Conservation (phyloP, 1,284 basidiomycete species). For the Albatrellus sp. region DNA sequence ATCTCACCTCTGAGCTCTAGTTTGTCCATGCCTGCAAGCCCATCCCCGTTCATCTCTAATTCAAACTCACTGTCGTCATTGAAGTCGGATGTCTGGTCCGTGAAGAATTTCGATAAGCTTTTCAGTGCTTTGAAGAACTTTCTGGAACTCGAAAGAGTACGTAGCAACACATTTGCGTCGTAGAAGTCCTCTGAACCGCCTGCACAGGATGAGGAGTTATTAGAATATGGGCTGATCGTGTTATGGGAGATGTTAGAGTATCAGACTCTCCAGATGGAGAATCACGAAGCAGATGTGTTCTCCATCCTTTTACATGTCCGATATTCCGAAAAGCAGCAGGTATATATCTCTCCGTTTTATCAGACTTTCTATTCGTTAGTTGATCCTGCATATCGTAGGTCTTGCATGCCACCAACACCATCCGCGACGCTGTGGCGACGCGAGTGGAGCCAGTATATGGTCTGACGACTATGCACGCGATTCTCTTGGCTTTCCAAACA, state of each 20-base stretch:
- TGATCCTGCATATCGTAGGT: conserved; percentile 30
- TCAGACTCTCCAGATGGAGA: conserved; percentile 55
- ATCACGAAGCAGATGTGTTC: conserved; percentile 61
- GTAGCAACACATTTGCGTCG: conserved; percentile 10
- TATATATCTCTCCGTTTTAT: conserved; percentile 20
- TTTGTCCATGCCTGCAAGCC: conserved; percentile 23
- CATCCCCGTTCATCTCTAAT: conserved; percentile 32
- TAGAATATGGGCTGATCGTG: conserved; percentile 64
- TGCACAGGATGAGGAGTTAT: conserved; percentile 40
- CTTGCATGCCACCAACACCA: conserved; percentile 66
- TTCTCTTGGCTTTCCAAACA: conserved; percentile 47
- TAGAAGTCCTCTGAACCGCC: conserved; percentile 6
- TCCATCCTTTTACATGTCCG: conserved; percentile 47
- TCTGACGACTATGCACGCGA: conserved; percentile 66
- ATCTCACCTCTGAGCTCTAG: conserved; percentile 18
- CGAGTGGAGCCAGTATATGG: conserved; percentile 74
- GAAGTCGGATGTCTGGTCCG: conserved; percentile 50
- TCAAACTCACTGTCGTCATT: conserved; percentile 24
- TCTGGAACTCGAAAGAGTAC: conserved; percentile 46
- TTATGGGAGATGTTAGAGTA: conserved; percentile 68
- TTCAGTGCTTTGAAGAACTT: conserved; percentile 50
- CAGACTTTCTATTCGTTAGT: conserved; percentile 2
- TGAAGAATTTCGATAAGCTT: conserved; percentile 49
- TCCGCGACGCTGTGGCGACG: conserved; percentile 58
- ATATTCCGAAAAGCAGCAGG: conserved; percentile 57